phyloP scores from a whole-genome alignment of 2,329 filamentous ascomycete species.

The Penicillium sclerotigenum region DNA sequence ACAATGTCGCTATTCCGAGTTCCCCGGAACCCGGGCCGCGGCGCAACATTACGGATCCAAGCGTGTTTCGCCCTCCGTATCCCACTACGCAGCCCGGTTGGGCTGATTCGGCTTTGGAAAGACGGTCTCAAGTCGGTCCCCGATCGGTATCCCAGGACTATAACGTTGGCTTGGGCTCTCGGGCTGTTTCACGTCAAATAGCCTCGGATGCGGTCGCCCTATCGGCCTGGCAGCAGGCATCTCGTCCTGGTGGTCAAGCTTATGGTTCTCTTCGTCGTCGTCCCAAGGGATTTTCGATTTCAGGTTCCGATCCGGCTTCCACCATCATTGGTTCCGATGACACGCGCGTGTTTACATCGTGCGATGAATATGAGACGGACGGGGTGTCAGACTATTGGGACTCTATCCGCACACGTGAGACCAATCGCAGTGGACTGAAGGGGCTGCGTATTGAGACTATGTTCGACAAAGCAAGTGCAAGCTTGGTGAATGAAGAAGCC shows the following conservation, averaged over 20 bases:
- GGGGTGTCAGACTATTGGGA: conserved; percentile 63
- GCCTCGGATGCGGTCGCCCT: conserved; percentile 29
- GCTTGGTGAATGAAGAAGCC: conserved; percentile 41
- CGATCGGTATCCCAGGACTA: conserved; percentile 29
- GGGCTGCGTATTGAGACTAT: conserved; percentile 61
- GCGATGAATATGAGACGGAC: conserved; percentile 61
- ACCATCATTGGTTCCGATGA: conserved; percentile 62
- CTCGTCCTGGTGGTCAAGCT: conserved; percentile 18
- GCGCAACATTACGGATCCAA: conserved; percentile 43
- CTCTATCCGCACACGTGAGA: conserved; percentile 59
- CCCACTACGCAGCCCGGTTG: conserved; percentile 30
- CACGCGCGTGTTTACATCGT: conserved; percentile 54
- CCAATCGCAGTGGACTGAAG: conserved; percentile 51
- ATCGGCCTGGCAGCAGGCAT: conserved; percentile 27
- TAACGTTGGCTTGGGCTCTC: conserved; percentile 20
- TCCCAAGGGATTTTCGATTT: conserved; percentile 53
- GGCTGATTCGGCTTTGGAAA: conserved; percentile 12
- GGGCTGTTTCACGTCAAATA: conserved; percentile 20
- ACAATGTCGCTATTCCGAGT: conserved; percentile 17
- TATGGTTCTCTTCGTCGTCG: conserved; percentile 35
- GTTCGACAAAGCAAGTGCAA: conserved; percentile 54
- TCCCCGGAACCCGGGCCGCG: conserved; percentile 28
- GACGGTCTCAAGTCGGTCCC: conserved; percentile 13
- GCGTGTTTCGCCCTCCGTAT: conserved; percentile 36
- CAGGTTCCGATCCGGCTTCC: conserved; percentile 58